Evolutionary conservation across 139 green algal species (phyloP).

Genomic region (Chlamydomonas urium): DNA sequence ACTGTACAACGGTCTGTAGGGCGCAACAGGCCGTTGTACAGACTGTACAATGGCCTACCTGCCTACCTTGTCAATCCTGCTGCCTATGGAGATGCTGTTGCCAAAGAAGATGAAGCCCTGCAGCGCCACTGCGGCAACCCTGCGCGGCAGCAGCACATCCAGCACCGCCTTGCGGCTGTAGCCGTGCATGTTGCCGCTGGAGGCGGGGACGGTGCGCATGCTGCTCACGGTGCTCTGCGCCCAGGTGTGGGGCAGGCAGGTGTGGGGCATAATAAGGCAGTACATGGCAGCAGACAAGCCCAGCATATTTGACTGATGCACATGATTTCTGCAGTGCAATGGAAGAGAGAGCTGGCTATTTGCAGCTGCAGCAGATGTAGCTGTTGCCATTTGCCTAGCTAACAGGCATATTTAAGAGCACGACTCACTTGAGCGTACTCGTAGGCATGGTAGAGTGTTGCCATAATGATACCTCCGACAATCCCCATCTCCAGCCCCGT

Average conservation of each 20-base stretch:
- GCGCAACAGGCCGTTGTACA: too few species aligned
- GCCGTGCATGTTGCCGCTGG: conserved; percentile 13
- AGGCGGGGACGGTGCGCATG: background rate
- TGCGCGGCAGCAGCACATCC: conserved; percentile 19
- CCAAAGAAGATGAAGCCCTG: conserved; percentile 85
- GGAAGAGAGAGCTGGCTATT: too few species aligned
- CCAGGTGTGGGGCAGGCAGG: conserved; percentile 15
- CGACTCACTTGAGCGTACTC: conserved; percentile 63
- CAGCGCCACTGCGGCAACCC: conserved; percentile 51
- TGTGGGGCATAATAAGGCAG: too few species aligned
- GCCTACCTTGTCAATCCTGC: conserved; percentile 41
- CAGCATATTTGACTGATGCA: too few species aligned
- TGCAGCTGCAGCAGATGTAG: too few species aligned
- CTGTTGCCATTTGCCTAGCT: too few species aligned
- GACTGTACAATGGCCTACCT: too few species aligned
- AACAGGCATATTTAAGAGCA: too few species aligned
- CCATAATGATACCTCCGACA: conserved; percentile 51
- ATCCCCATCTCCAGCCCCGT: conserved; percentile 51
- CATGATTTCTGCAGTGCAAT: too few species aligned
- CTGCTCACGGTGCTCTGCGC: conserved; percentile 16
- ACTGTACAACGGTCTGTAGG: too few species aligned
- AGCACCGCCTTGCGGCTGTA: conserved; percentile 13
- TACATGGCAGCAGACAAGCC: too few species aligned
- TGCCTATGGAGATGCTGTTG: conserved; percentile 45
- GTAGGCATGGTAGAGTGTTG: conserved; percentile 67